phyloP scores from a whole-genome alignment of 805 yeast species.

The Saturnispora mendoncae region DNA sequence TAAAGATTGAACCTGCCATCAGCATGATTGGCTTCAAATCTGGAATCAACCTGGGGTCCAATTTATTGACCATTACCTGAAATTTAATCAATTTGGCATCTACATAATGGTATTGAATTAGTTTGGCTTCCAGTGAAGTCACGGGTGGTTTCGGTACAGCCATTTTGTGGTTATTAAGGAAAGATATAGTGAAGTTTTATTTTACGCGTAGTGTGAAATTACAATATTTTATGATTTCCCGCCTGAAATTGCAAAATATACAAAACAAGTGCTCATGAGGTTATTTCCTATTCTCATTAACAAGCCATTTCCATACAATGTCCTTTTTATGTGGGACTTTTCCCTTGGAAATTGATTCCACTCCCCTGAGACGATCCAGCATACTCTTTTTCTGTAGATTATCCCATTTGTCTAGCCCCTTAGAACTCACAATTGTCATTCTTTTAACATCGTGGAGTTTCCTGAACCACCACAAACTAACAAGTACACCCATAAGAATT shows the following conservation, averaged over 20 bases:
- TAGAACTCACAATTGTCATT: constrained; percentile 48
- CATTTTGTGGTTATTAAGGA: neutral
- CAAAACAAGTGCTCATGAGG: neutral
- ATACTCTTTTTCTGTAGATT: constrained; percentile 16
- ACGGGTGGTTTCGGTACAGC: neutral
- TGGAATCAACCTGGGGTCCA: constrained; percentile 14
- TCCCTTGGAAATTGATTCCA: neutral
- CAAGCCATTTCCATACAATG: constrained; percentile 48
- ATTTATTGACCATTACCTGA: neutral
- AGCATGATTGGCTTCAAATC: constrained; percentile 31
- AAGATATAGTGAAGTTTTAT: neutral
- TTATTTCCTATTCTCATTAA: constrained; percentile 31
- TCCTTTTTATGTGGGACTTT: constrained; percentile 25
- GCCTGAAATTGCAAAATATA: neutral
- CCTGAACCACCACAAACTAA: constrained; percentile 49
- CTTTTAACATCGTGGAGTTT: constrained; percentile 54
- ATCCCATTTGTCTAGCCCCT: constrained; percentile 23
- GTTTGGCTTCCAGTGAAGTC: constrained; percentile 38
- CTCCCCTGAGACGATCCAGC: constrained; percentile 11
- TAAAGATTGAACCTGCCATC: constrained; percentile 34
- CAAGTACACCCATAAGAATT: constrained; percentile 41
- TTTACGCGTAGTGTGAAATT: neutral
- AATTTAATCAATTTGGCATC: constrained; percentile 37
- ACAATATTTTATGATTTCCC: neutral
- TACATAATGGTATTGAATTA: constrained; percentile 51